Conservation (phyloP, 345 rosid genomes). For the Hypericum perforatum region DNA sequence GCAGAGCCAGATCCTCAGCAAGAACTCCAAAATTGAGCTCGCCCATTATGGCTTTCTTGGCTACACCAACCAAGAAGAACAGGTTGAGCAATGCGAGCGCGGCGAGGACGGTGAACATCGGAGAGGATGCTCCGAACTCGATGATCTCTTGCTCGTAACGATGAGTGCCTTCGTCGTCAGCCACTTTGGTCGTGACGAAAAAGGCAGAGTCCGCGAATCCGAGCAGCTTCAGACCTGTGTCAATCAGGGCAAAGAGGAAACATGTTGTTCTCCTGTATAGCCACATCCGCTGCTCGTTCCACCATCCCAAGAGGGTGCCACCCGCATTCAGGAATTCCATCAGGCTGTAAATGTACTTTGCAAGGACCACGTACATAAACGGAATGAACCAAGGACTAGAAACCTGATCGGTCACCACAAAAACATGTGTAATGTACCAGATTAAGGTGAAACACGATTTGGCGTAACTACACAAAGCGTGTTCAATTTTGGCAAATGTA, state of each 20-base stretch:
- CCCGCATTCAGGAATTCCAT: conserved; percentile 18
- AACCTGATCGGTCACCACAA: no score
- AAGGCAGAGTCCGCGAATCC: conserved; percentile 31
- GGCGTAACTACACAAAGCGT: no score
- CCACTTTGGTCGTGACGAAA: conserved; percentile 26
- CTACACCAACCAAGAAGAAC: conserved; percentile 17
- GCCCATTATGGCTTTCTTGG: not conserved
- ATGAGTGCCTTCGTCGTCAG: conserved; percentile 21
- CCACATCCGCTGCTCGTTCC: conserved; percentile 33
- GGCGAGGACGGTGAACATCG: conserved; percentile 25
- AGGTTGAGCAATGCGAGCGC: conserved; percentile 36
- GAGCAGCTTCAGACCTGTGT: conserved; percentile 13
- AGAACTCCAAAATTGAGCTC: not conserved
- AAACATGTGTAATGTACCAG: no score
- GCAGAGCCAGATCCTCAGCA: conserved; percentile 5
- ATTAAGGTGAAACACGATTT: no score
- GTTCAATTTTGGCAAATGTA: no score
- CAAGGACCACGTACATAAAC: conserved; percentile 23
- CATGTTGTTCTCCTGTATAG: conserved; percentile 23
- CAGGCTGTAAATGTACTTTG: conserved; percentile 16
- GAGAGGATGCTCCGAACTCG: conserved; percentile 32
- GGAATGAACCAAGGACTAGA: conserved; percentile 20
- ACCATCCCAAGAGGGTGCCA: conserved; percentile 27
- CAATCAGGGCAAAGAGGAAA: conserved; percentile 23
- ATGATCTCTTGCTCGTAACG: conserved; percentile 29